Conservation (phyloP, 2,329 filamentous ascomycete species). For the Talaromyces funiculosus region DNA sequence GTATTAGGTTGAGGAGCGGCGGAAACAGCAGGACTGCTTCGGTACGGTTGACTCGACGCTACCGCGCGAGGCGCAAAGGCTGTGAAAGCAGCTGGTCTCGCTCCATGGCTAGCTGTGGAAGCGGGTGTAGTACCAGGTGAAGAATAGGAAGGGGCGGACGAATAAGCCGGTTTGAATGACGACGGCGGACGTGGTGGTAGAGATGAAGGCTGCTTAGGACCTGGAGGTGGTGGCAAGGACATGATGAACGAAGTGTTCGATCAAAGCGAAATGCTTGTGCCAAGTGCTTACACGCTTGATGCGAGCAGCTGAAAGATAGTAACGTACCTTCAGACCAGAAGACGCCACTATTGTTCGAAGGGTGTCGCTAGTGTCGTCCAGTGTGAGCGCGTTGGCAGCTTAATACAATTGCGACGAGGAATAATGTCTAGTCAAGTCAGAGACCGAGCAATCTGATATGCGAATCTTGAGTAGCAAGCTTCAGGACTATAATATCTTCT, state of each 20-base stretch:
- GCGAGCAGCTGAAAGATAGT: conserved; percentile 26
- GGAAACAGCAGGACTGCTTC: conserved; percentile 33
- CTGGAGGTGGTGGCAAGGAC: conserved; percentile 84
- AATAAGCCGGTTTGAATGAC: conserved; percentile 51
- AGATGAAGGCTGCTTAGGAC: conserved; percentile 55
- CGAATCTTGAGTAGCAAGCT: neutral
- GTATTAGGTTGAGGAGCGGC: conserved; percentile 30
- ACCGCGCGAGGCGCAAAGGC: conserved; percentile 58
- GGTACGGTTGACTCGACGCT: conserved; percentile 39
- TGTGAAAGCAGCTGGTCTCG: conserved; percentile 40
- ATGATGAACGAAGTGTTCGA: conserved; percentile 54
- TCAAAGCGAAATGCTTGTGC: conserved; percentile 15
- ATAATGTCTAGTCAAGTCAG: too few species aligned
- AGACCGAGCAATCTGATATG: neutral
- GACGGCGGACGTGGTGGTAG: conserved; percentile 71
- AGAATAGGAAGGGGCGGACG: conserved; percentile 34
- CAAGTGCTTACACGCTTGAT: conserved; percentile 2
- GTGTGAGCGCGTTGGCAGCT: neutral
- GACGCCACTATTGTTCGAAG: conserved; percentile 1
- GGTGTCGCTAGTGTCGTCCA: neutral
- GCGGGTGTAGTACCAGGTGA: conserved; percentile 16
- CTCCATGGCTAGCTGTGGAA: conserved; percentile 28
- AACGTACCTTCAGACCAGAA: conserved; percentile 36
- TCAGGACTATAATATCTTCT: neutral
- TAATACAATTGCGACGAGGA: neutral